Base-by-base conservation (phyloP, 371 early-diverging fungal genomes). In the Choanephora cucurbitarum region DNA sequence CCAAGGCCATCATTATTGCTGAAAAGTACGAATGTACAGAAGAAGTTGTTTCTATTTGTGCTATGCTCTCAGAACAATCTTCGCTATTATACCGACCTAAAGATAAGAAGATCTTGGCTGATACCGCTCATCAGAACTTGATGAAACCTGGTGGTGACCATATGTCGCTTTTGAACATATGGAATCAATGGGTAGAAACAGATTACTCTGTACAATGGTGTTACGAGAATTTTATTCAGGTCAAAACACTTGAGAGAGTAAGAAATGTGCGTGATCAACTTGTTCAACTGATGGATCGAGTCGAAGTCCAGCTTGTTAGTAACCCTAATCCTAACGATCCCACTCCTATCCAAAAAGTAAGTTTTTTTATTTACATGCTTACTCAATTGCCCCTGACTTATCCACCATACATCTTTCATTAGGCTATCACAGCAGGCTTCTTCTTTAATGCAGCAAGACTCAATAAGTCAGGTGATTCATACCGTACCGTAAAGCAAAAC, bases 231-330 rank as follows among this genome's bases (percentile, higher is more conserved):
- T 99, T 91, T 76, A 85, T 98, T 56, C 96, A 97, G 66, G 86
- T 92, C 64, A 83, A 92, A 31, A 90, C 95, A 32, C 82, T 99
- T 85, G 90, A 88, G 28, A 83, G 92, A 13, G 98, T 96, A 4
- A 86, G 94, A 48, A 94, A 95, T 65, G 89, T 97, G 15, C 88
- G 99, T 1, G 97, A 97, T 62, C 98, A 99, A 70, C 77, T 99
- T 28, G 84, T 95, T 10, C 88, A 87, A 5, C 71, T 98, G 47
- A 84, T 96, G 84, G 97, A 97, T 66, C 89, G 97, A 15, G 91
- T 94, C 0, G 96, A 98, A 66, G 90, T 96, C 0, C 79, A 85
- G n/a, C 73, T 95, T 45, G 53, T 86, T 1, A 76, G 89, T 40
- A 90, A 88, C 52, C 83, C 87, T 6, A 89, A 95, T 58, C 84